Conservation (phyloP, 345 rosid species). For the Gossypium stocksii region DNA sequence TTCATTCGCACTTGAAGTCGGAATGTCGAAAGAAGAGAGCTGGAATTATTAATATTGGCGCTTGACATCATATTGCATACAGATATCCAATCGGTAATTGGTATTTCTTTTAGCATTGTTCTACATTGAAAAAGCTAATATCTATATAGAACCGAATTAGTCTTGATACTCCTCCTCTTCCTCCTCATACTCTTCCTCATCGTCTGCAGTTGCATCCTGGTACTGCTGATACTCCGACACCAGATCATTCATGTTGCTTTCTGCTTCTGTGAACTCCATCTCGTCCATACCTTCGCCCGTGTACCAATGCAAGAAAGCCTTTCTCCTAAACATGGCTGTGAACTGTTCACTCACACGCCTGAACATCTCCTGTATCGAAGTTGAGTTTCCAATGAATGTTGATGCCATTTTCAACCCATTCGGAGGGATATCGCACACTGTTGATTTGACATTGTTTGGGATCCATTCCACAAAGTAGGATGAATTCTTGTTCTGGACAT, state of each 20-base stretch:
- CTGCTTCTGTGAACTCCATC: too few relatives aligned
- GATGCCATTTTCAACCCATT: background rate
- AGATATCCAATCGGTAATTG: conserved; percentile 15
- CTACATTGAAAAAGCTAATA: background rate
- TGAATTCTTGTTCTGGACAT: too few relatives aligned
- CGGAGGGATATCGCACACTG: background rate
- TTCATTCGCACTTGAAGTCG: background rate
- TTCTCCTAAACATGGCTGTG: too few relatives aligned
- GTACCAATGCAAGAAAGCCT: too few relatives aligned
- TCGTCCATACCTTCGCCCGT: too few relatives aligned
- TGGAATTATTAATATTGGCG: background rate
- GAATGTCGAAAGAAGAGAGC: background rate
- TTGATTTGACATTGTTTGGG: background rate
- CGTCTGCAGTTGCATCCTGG: conserved; percentile 49
- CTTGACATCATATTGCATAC: conserved; percentile 12
- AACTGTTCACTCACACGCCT: too few relatives aligned
- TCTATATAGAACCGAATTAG: conserved; percentile 16
- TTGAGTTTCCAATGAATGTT: background rate
- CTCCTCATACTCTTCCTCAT: conserved; percentile 35
- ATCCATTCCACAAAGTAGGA: too few relatives aligned
- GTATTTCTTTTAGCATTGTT: background rate
- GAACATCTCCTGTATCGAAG: background rate
- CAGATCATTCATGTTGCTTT: conserved; percentile 45
- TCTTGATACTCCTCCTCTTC: conserved; percentile 27
- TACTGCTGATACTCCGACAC: conserved; percentile 52